Percentiles rank a stretch among this genome's conserved stretches.
Evolutionary conservation across 2,329 filamentous ascomycete species (phyloP).

Genomic region (Dothiorella sarmentorum): DNA sequence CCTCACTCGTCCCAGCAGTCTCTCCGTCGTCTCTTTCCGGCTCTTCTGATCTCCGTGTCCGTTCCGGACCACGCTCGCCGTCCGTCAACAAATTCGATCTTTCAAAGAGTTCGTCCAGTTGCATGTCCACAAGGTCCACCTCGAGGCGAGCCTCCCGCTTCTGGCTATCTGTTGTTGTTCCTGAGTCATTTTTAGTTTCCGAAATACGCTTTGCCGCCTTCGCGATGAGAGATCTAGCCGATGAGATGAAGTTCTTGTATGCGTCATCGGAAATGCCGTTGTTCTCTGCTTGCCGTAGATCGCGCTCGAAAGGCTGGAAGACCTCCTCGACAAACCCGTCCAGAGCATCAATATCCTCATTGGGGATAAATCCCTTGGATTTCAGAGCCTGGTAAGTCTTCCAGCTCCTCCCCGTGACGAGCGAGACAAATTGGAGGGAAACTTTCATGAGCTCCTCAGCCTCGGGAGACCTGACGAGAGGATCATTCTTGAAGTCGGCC

Average conservation of each 20-base stretch:
- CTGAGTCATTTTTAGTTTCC: constrained; percentile 6
- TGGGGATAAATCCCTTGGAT: neutral
- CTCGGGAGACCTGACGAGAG: constrained; percentile 3
- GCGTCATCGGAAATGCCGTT: constrained; percentile 7
- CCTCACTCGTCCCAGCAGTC: neutral
- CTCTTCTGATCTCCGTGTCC: neutral
- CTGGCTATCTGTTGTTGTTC: neutral
- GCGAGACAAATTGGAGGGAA: constrained; percentile 8
- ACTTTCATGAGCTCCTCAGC: constrained; percentile 15
- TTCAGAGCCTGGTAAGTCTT: neutral
- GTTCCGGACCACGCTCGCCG: neutral
- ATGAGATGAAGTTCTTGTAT: constrained; percentile 8
- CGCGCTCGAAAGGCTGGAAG: constrained; percentile 14
- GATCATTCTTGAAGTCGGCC: constrained; percentile 19
- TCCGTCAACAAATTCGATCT: constrained; percentile 2
- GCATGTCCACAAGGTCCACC: constrained; percentile 8
- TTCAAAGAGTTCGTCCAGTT: constrained; percentile 15
- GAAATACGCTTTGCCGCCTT: constrained; percentile 7
- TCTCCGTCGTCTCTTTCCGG: neutral
- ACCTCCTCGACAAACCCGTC: constrained; percentile 14
- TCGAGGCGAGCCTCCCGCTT: constrained; percentile 11
- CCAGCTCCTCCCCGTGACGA: constrained; percentile 16
- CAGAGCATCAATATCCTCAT: neutral
- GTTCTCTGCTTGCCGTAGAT: constrained; percentile 1
- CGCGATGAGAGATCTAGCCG: constrained; percentile 8